Percentiles rank a stretch among this genome's conserved stretches.
These are phyloP conservation scores for Plasmodium berghei DNA, from an alignment of 169 alveolate species.

Conservation along the genomic window DNA sequence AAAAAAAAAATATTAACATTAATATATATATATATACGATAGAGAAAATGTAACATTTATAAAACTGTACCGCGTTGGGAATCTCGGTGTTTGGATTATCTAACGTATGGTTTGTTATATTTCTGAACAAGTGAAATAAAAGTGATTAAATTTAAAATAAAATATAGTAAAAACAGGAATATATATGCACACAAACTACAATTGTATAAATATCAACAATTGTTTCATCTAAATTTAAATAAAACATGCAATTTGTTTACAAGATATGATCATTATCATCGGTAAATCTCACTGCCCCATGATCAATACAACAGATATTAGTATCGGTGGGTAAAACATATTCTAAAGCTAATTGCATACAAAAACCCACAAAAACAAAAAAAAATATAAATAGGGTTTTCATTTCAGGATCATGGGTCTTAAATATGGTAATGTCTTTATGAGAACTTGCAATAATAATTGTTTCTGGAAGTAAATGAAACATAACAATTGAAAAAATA, in stretches of 20 bases:
- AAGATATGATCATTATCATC: background rate
- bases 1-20: background rate
- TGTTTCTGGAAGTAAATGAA: constrained; percentile 66
- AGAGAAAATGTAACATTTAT: background rate
- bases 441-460: constrained; percentile 25
- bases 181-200: background rate
- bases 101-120: background rate
- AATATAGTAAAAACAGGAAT: background rate
- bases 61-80: constrained; percentile 12
- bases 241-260: no score
- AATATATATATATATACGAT: no score
- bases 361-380: constrained; percentile 58
- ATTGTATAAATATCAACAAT: no score
- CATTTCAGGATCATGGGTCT: constrained; percentile 22
- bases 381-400: constrained; percentile 49
- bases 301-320: constrained; percentile 26
- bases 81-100: constrained; percentile 23
- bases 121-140: constrained; percentile 5
- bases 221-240: no score
- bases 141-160: background rate
- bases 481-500: constrained; percentile 63
- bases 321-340: constrained; percentile 52
- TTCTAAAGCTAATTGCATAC: constrained; percentile 63
- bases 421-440: constrained; percentile 21
- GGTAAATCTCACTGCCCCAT: constrained; percentile 11